Conservation (phyloP, 2,329 filamentous ascomycete genomes). For the Talaromyces sp. region DNA sequence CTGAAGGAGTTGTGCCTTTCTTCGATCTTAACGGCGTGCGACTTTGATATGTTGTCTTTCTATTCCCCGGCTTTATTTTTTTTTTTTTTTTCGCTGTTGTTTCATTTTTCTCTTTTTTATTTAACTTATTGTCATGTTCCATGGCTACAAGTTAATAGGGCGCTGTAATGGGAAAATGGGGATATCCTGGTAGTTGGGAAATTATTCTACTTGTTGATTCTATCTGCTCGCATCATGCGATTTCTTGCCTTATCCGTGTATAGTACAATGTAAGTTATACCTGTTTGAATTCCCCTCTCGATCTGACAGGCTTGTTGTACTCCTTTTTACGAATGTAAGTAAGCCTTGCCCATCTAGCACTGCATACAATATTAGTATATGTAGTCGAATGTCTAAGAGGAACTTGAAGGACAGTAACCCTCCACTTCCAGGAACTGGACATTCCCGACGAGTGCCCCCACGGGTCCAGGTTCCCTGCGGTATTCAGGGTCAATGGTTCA, state of each 20-base stretch:
- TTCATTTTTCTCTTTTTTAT: conserved; percentile 14
- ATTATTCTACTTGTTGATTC: conserved; percentile 26
- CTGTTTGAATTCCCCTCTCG: no score
- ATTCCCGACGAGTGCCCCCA: no score
- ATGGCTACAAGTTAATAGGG: conserved; percentile 35
- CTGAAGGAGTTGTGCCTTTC: conserved; percentile 4
- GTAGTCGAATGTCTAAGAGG: no score
- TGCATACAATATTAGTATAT: no score
- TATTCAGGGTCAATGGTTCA: no score
- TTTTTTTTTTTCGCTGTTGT: conserved; percentile 19
- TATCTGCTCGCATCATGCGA: background rate
- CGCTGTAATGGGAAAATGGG: conserved; percentile 46
- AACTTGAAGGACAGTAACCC: no score
- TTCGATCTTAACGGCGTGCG: conserved; percentile 30
- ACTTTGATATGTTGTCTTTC: conserved; percentile 28
- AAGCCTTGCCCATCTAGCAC: no score
- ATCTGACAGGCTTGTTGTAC: no score
- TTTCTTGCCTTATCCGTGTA: background rate
- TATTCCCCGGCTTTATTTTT: conserved; percentile 28
- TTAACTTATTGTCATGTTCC: conserved; percentile 13
- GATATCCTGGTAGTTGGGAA: conserved; percentile 38
- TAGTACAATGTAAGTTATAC: background rate
- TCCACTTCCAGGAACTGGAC: background rate
- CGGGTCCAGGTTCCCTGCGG: no score
- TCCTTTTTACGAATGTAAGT: no score